A percentile compares a stretch with the other conserved stretches of the same genome.
These are phyloP conservation scores for Podila horticola DNA, from an alignment of 192 early-diverging fungal genomes.

Conservation along the genomic window DNA sequence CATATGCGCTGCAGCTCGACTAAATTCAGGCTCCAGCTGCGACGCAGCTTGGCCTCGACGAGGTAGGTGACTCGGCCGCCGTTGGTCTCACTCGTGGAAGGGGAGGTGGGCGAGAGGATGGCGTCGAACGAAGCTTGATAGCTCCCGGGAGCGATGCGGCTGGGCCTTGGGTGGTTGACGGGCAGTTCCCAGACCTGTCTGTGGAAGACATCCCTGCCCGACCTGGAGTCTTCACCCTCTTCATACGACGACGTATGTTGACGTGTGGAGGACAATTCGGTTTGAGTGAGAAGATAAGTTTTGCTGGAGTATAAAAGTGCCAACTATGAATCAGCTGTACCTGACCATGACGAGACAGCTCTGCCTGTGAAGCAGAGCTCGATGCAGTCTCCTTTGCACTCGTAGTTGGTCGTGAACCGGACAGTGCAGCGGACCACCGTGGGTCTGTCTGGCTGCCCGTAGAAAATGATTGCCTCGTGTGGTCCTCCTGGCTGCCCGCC, in stretches of 20 bases:
- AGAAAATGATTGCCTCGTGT: constrained; percentile 6
- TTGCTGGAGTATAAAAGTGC: too few relatives aligned
- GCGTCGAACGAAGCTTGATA: constrained; percentile 14
- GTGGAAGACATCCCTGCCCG: background rate
- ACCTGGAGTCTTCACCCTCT: background rate
- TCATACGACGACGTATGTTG: too few relatives aligned
- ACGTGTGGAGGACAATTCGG: too few relatives aligned
- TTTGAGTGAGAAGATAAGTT: too few relatives aligned
- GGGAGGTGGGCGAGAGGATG: background rate
- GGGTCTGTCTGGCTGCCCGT: background rate
- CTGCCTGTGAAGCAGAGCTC: constrained; percentile 4
- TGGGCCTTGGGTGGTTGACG: background rate
- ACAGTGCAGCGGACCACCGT: constrained; percentile 13
- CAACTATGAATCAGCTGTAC: background rate
- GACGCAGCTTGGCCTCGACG: background rate
- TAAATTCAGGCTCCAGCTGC: constrained; percentile 15
- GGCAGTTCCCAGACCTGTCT: background rate
- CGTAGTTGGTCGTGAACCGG: constrained; percentile 19
- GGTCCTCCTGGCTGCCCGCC: constrained; percentile 9
- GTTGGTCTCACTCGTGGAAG: background rate
- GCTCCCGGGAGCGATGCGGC: constrained; percentile 7
- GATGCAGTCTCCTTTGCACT: constrained; percentile 12
- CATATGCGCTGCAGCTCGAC: constrained; percentile 9
- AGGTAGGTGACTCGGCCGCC: background rate
- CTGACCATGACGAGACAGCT: constrained; percentile 3